These are phyloP conservation scores for Elsinoe ampelina DNA, from an alignment of 2,329 filamentous ascomycete species.

Conservation along the genomic window DNA sequence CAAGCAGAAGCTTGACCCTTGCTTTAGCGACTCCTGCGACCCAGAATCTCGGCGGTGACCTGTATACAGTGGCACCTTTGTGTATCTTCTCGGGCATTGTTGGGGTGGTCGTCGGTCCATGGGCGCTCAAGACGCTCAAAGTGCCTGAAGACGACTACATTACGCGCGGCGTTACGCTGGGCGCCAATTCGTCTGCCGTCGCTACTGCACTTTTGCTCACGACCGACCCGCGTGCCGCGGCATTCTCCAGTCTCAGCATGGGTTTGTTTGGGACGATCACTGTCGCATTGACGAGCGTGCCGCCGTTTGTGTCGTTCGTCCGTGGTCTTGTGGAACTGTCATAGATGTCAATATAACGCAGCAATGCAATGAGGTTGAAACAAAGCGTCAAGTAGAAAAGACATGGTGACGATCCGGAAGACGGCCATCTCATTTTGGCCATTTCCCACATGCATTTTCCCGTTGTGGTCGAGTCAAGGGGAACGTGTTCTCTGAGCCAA, in stretches of 20 bases:
- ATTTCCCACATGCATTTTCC: slow-evolving; percentile 1
- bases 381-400: background rate
- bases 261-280: slow-evolving; percentile 52
- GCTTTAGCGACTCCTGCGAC: slow-evolving; percentile 51
- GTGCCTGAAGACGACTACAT: slow-evolving; percentile 56
- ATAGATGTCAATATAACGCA: background rate
- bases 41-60: slow-evolving; percentile 48
- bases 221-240: slow-evolving; percentile 50
- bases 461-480: background rate
- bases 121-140: slow-evolving; percentile 40
- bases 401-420: background rate
- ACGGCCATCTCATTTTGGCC: background rate
- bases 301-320: slow-evolving; percentile 42
- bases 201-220: slow-evolving; percentile 48
- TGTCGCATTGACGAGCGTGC: slow-evolving; percentile 49
- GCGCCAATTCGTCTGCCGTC: slow-evolving; percentile 52
- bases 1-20: slow-evolving; percentile 48
- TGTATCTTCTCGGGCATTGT: slow-evolving; percentile 52
- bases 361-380: background rate
- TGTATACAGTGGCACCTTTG: slow-evolving; percentile 47
- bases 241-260: slow-evolving; percentile 52
- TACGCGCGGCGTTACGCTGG: slow-evolving; percentile 52
- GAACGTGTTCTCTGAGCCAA: background rate
- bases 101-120: slow-evolving; percentile 47
- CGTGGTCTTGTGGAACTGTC: slow-evolving; percentile 37